phyloP scores from a whole-genome alignment of 257 asterid genomes.

The Voacanga thouarsii region DNA sequence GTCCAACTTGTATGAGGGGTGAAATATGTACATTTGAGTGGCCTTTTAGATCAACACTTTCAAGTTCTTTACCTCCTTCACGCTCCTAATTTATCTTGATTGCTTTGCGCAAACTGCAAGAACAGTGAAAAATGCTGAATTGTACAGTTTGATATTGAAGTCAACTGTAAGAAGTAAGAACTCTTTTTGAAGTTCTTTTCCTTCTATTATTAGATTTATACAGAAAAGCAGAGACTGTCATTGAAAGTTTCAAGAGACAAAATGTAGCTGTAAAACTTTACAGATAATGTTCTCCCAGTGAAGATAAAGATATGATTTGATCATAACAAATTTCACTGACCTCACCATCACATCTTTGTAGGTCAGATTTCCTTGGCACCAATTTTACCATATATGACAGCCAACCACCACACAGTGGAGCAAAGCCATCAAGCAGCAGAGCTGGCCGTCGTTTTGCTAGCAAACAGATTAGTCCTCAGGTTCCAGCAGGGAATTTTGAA shows the following conservation, averaged over 20 bases:
- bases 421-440: slow-evolving; percentile 71
- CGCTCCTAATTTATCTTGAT: background rate
- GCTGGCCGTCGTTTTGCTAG: slow-evolving; percentile 76
- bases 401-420: slow-evolving; percentile 74
- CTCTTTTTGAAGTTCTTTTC: background rate
- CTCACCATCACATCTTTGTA: slow-evolving; percentile 14
- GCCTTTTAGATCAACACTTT: background rate
- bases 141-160: background rate
- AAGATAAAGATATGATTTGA: background rate
- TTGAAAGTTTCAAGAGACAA: background rate
- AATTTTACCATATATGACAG: slow-evolving; percentile 79
- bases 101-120: background rate
- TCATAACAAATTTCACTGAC: background rate
- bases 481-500: slow-evolving; percentile 78
- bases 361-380: slow-evolving; percentile 93
- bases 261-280: background rate
- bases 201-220: background rate
- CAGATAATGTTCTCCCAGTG: background rate
- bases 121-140: background rate
- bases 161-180: background rate
- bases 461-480: slow-evolving; percentile 91
- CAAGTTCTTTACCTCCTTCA: background rate
- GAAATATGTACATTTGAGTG: background rate
- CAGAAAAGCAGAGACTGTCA: background rate
- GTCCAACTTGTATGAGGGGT: background rate